Base-by-base conservation (phyloP, 1,139 yeast genomes). In the Magnusiomyces ingens region DNA sequence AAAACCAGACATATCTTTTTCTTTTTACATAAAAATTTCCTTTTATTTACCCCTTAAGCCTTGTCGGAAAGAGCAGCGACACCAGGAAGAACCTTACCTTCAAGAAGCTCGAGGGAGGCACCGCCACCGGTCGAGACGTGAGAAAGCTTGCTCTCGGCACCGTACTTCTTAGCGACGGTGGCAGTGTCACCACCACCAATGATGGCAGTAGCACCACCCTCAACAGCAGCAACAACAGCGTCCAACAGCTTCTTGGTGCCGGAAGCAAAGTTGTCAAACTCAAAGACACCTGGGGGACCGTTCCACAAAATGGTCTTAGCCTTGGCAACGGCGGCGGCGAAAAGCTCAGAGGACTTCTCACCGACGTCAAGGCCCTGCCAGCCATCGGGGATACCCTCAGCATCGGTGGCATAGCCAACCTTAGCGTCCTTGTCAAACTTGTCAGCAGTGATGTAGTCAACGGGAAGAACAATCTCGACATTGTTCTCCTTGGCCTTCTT, bases 111-210 rank as follows among this genome's bases (percentile, higher is more conserved):
- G 72, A 91, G 82, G 58, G 97, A 90, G 62, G 98, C 98, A 81
- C 98, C 98, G 76, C 98, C 98, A 76, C 98, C 98, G 60, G 98
- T 91, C 62, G 97, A 90, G 62, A 91, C 96, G 75, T 91, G 98
- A 55, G 96, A 88, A 69, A 91, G 82, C 79, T 90, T 87, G 71
- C 87, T 95, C 67, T 88, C 93, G 62, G 83, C 96, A 70, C 96
- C 96, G 74, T 77, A 91, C 80, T 91, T 91, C 87, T 90, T 90
- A 67, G 96, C 96, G 63, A 90, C 98, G 64, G 98, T 91, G 63
- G 98, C 98, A 67, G 98, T 91, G 76, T 91, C 98, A 80, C 98
- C 98, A 82, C 98, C 98, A 73, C 98, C 98, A 67, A 91, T 85
- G 74, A 93, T 93, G 61, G 90, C 96, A 64, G 96, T 88, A 79